Conservation (phyloP, 768 basidiomycete genomes). For the Mrakia hoshinonis region DNA sequence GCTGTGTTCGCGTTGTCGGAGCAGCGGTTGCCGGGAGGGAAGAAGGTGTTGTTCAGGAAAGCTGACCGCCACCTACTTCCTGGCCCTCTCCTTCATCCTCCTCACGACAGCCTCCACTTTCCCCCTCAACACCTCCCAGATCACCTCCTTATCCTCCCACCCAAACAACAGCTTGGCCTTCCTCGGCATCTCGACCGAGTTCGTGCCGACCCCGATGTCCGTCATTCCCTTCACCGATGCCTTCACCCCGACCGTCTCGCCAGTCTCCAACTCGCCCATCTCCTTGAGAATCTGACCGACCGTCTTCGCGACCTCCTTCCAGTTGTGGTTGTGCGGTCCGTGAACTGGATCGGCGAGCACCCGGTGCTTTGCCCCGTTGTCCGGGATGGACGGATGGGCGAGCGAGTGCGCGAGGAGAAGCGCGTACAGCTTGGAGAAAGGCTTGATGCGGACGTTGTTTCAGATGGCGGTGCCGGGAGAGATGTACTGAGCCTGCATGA, state of each 20-base stretch:
- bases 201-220: too few relatives aligned
- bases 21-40: too few relatives aligned
- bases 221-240: too few relatives aligned
- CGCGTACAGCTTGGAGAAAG: conserved; percentile 16
- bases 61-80: background rate
- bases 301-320: conserved; percentile 10
- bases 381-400: conserved; percentile 13
- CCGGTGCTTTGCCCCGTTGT: conserved; percentile 12
- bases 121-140: conserved; percentile 4
- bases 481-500: conserved; percentile 11
- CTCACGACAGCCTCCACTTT: background rate
- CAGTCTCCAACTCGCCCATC: conserved; percentile 7
- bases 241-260: background rate
- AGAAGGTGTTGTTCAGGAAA: too few relatives aligned
- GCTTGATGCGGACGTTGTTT: conserved; percentile 11
- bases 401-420: conserved; percentile 14
- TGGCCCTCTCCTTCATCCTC: background rate
- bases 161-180: conserved; percentile 5
- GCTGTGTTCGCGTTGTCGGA: too few relatives aligned
- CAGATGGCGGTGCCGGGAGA: conserved; percentile 20
- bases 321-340: background rate
- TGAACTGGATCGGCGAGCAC: conserved; percentile 4
- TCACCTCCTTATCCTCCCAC: conserved; percentile 7
- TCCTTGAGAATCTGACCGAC: conserved; percentile 20
- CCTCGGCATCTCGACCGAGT: background rate